phyloP scores from a whole-genome alignment of 2,329 filamentous ascomycete genomes.

The Mycosphaerella sp. region DNA sequence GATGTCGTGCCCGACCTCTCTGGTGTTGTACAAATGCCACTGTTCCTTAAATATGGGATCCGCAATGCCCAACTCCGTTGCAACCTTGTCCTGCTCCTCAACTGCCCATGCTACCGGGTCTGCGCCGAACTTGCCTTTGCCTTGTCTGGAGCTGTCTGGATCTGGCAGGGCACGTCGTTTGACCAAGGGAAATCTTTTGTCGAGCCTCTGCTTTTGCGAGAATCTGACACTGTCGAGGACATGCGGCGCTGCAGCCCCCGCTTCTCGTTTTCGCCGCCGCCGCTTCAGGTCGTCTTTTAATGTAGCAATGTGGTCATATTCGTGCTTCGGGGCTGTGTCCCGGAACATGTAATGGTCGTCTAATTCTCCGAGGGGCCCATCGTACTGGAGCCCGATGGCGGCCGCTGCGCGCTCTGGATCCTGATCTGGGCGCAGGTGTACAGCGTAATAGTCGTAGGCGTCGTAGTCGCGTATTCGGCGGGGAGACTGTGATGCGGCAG shows the following conservation, averaged over 20 bases:
- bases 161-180: slow-evolving; percentile 45
- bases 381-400: slow-evolving; percentile 68
- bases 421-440: slow-evolving; percentile 65
- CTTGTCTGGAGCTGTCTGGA: background rate
- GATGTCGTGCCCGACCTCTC: slow-evolving; percentile 79
- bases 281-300: slow-evolving; percentile 49
- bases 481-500: slow-evolving; percentile 3
- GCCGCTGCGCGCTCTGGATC: slow-evolving; percentile 64
- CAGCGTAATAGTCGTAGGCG: slow-evolving; percentile 83
- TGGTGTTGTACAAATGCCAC: slow-evolving; percentile 87
- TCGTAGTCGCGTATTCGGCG: slow-evolving; percentile 48
- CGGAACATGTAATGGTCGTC: slow-evolving; percentile 80
- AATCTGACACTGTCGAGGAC: slow-evolving; percentile 68
- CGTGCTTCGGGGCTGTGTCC: slow-evolving; percentile 53
- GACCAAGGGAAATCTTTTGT: slow-evolving; percentile 49
- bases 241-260: slow-evolving; percentile 43
- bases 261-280: slow-evolving; percentile 56
- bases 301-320: slow-evolving; percentile 43
- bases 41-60: slow-evolving; percentile 92
- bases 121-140: slow-evolving; percentile 4
- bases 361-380: slow-evolving; percentile 73
- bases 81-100: slow-evolving; percentile 54
- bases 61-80: slow-evolving; percentile 61
- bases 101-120: slow-evolving; percentile 38
- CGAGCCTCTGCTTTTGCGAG: slow-evolving; percentile 68